Evolutionary conservation across 371 early-diverging fungal genomes (phyloP), one percentile per base, ranked within the genome.

Genomic region (Mortierella sp.): DNA sequence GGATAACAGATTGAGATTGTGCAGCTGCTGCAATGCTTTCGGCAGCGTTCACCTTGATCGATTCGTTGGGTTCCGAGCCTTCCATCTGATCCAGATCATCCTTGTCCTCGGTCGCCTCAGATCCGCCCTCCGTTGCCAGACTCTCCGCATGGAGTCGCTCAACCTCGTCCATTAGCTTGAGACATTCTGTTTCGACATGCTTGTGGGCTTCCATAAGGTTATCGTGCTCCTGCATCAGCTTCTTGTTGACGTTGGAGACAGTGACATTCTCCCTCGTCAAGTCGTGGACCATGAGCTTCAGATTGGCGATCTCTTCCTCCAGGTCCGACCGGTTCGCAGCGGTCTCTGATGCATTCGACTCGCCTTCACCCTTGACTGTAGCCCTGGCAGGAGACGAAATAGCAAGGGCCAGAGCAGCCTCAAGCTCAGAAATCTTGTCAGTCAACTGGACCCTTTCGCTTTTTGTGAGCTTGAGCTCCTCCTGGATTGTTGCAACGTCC

Each of bases 111-210:
- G 72, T 48, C 31, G 46, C 73, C 11, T 75, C 77, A 16, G 76
- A 34, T 8, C 44, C 69, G 71, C 75, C 74, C 81, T 87, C 73
- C 87, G 77, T 53, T 10, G 88, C 82, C 26, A 90, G 81, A 55
- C 90, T 91, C 78, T 94, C 95, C 0, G 90, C 79, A 74, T 93
- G 93, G 57, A 96, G 87, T 74, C 90, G 89, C 79, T 95, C 95
- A 8, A 95, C 92, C 82, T 96, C 96, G 64, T 95, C 95, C 89
- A 94, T 93, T 54, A 95, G 81, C 73, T 94, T 93, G 61, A 94
- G 88, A 76, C 94, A 93, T 82, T 95, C 95, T 10, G 86, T 90
- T 77, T 96, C 94, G 34, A 92, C 89, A 77, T 92, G 93, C 53
- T 91, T 89, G 69, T 95, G 93, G 14, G 93, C 89, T 48, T 93